Conservation (phyloP, 2,329 filamentous ascomycete species). For the Drechslera avenae region DNA sequence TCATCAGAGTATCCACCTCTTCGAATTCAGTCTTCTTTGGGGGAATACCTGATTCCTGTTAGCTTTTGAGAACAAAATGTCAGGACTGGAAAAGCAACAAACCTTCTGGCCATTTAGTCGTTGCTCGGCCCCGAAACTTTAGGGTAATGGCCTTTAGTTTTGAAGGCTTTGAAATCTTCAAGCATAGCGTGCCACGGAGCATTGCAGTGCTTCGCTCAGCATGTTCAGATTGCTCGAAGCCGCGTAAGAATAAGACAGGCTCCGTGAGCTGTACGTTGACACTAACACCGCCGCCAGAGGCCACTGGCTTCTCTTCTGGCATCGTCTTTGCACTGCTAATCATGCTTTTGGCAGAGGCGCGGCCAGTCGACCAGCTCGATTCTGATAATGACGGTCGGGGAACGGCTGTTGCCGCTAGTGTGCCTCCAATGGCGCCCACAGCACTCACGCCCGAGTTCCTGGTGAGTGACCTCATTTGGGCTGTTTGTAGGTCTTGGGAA, state of each 20-base stretch:
- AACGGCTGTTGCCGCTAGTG: slow-evolving; percentile 46
- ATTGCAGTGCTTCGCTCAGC: slow-evolving; percentile 75
- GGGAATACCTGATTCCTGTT: slow-evolving; percentile 68
- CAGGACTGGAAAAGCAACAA: slow-evolving; percentile 3
- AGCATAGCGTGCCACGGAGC: slow-evolving; percentile 78
- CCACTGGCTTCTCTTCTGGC: slow-evolving; percentile 70
- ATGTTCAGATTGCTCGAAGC: slow-evolving; percentile 73
- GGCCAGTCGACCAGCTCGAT: slow-evolving; percentile 47
- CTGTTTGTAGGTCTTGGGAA: slow-evolving; percentile 35
- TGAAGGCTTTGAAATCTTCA: slow-evolving; percentile 83
- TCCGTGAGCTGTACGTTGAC: slow-evolving; percentile 78
- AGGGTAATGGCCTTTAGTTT: slow-evolving; percentile 93
- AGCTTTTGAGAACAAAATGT: neutral
- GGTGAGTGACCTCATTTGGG: slow-evolving; percentile 48
- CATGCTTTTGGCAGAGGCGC: slow-evolving; percentile 41
- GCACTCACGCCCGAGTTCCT: slow-evolving; percentile 48
- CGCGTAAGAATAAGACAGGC: slow-evolving; percentile 78
- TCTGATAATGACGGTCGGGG: slow-evolving; percentile 51
- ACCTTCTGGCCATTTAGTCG: slow-evolving; percentile 95
- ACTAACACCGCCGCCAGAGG: slow-evolving; percentile 74
- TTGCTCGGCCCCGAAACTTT: slow-evolving; percentile 81
- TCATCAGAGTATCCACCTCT: slow-evolving; percentile 84
- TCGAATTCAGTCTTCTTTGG: slow-evolving; percentile 81
- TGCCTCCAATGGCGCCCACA: slow-evolving; percentile 24
- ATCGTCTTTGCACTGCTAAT: slow-evolving; percentile 41